These are phyloP conservation scores for Fusarium nematophilum DNA, from an alignment of 2,329 filamentous ascomycete genomes.

Conservation along the genomic window DNA sequence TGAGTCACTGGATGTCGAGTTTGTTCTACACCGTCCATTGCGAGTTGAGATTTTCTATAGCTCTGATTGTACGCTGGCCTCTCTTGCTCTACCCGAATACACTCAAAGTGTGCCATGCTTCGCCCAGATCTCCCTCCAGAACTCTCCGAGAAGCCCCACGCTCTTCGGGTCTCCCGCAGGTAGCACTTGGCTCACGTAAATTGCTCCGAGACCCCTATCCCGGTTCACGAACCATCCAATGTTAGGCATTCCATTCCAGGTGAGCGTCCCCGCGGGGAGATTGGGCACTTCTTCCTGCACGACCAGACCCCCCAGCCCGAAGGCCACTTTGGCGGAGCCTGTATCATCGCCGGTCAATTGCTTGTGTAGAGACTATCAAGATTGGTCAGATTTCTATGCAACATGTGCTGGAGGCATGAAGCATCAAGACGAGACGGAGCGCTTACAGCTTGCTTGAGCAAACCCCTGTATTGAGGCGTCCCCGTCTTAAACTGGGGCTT, in stretches of 20 bases:
- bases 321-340: not conserved
- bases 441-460: constrained; percentile 8
- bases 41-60: no score
- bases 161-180: constrained; percentile 11
- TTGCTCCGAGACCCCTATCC: constrained; percentile 1
- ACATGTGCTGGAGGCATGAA: no score
- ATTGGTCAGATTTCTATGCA: not conserved
- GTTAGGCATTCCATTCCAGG: constrained; percentile 22
- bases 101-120: not conserved
- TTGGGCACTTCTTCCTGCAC: constrained; percentile 5
- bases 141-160: constrained; percentile 6
- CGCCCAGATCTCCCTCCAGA: constrained; percentile 12
- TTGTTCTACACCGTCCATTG: no score
- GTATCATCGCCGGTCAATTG: constrained; percentile 9
- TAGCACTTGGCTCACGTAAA: constrained; percentile 19
- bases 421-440: not conserved
- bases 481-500: constrained; percentile 1
- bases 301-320: constrained; percentile 8
- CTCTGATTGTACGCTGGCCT: no score
- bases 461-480: constrained; percentile 1
- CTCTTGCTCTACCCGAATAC: not conserved
- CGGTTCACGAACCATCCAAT: constrained; percentile 20
- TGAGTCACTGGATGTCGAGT: no score
- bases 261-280: constrained; percentile 11
- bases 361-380: constrained; percentile 5